Evolutionary conservation across 306 rosid species (phyloP), one percentile per base, ranked within the genome.

Genomic region (Rosa lucieae): DNA sequence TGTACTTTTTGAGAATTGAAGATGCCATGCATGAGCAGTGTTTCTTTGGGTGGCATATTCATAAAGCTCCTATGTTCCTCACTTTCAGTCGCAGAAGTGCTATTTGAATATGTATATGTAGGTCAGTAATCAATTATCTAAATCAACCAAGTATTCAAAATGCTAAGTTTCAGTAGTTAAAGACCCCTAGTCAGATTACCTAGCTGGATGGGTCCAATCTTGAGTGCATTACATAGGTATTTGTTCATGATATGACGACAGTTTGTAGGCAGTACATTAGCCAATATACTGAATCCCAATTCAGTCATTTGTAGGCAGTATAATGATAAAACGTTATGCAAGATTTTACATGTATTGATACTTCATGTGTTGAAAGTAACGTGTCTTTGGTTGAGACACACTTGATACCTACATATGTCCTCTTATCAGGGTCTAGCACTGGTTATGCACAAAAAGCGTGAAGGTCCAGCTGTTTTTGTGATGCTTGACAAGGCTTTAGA

Each of bases 381-480:
- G 3, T 61, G 49, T 62, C 59, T 43, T 73, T 52, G 59, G 35
- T 73, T 82, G 56, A 62, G 74, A 78, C 59, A 67, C 61, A 63
- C 59, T 58, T 55, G 49, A 61, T 40, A 26, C 66, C 65, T 62
- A 51, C 35, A 5, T 29, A 18, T 71, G 74, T 74, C 66, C 79
- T 35, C 74, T 81, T 69, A 67, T 42, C 91, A 94, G 99, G 97
- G 97, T 85, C 76, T 92, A 77, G 97, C 99, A 67, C 82, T 90
- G 81, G 97, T 81, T 66, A 94, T 94, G 99, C 95, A 87, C 86
- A 92, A 92, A 85, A 92, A 87, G 75, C 80, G 70, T 32, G 99
- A 94, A 84, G 97, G 95, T 56, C 85, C 90, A 66, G 94, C 90
- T 12, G 85, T 91, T 67, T 92, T 91, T 78, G 91, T 89, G 81